Conservation (phyloP, 2,329 filamentous ascomycete genomes). For the Pseudogymnoascus sp. region DNA sequence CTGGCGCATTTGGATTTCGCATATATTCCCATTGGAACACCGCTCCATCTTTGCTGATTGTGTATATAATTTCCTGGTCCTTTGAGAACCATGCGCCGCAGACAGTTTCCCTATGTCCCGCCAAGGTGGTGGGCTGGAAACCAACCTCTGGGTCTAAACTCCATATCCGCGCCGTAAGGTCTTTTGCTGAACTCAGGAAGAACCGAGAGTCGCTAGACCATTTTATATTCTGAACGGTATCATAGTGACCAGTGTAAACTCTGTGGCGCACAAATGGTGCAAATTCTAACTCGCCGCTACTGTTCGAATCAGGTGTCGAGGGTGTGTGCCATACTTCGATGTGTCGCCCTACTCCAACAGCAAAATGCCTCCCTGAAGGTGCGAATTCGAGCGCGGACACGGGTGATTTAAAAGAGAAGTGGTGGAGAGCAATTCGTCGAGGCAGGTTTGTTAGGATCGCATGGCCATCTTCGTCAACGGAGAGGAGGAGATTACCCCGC, state of each 20-base stretch:
- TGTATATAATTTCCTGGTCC: slow-evolving; percentile 93
- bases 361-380: slow-evolving; percentile 85
- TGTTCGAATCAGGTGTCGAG: slow-evolving; percentile 73
- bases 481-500: slow-evolving; percentile 83
- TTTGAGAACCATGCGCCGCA: slow-evolving; percentile 95
- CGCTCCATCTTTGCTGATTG: slow-evolving; percentile 94
- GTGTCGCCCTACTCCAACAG: slow-evolving; percentile 76
- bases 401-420: slow-evolving; percentile 87
- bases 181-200: slow-evolving; percentile 86
- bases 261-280: slow-evolving; percentile 88
- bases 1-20: slow-evolving; percentile 49
- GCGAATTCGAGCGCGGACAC: slow-evolving; percentile 85
- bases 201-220: slow-evolving; percentile 97
- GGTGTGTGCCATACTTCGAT: slow-evolving; percentile 97
- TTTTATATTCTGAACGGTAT: slow-evolving; percentile 76
- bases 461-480: slow-evolving; percentile 88
- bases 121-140: slow-evolving; percentile 82
- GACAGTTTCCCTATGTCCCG: slow-evolving; percentile 84
- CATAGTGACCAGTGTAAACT: slow-evolving; percentile 82
- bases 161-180: slow-evolving; percentile 92
- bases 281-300: slow-evolving; percentile 81
- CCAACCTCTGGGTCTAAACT: slow-evolving; percentile 80
- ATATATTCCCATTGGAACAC: slow-evolving; percentile 90
- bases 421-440: slow-evolving; percentile 79
- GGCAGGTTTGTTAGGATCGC: slow-evolving; percentile 89